Conservation (phyloP, 768 basidiomycete species). For the Termitomyces sp. region DNA sequence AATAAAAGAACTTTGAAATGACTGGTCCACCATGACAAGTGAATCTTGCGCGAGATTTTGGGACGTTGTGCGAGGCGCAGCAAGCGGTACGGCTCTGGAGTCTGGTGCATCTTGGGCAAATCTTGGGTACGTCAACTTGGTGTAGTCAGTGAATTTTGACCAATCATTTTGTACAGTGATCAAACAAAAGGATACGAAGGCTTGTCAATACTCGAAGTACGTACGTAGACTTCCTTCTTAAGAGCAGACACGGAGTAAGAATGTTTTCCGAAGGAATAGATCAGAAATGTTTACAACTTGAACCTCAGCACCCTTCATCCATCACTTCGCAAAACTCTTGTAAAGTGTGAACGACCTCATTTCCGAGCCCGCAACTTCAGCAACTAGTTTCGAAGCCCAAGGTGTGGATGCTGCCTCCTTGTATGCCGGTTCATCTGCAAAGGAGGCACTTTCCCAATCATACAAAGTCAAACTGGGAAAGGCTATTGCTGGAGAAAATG, state of each 20-base stretch:
- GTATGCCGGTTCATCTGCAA: conserved; percentile 5
- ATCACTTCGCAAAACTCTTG: conserved; percentile 12
- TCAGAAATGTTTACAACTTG: neutral
- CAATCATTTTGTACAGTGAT: neutral
- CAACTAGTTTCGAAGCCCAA: conserved; percentile 8
- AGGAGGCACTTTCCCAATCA: conserved; percentile 16
- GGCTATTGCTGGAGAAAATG: neutral
- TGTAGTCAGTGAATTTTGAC: no score
- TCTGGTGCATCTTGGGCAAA: no score
- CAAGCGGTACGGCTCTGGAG: no score
- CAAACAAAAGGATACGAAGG: neutral
- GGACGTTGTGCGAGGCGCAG: no score
- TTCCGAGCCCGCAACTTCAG: neutral
- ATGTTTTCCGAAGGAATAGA: neutral
- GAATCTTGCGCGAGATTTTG: no score
- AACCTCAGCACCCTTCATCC: neutral
- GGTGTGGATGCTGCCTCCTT: conserved; percentile 13
- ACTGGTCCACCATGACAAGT: no score
- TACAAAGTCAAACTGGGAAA: conserved; percentile 14
- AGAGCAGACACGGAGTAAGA: neutral
- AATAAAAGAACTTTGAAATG: no score
- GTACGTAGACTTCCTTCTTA: neutral
- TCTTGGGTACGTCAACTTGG: no score
- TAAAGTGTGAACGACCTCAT: conserved; percentile 13
- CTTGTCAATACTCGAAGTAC: no score